These are phyloP conservation scores for Polygonum aviculare DNA, from an alignment of 148 eudicot species.

Conservation along the genomic window DNA sequence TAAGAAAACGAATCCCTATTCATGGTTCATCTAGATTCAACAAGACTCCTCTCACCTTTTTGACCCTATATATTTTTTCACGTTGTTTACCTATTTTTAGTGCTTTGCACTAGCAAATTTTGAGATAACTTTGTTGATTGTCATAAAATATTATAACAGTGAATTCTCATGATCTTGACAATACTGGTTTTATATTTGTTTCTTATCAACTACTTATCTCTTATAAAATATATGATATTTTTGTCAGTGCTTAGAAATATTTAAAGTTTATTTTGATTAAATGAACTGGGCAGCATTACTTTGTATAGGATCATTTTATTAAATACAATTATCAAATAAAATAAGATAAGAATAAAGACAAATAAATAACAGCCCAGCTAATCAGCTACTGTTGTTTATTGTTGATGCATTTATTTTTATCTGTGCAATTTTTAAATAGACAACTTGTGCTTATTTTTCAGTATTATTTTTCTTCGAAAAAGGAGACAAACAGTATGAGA, in stretches of 20 bases:
- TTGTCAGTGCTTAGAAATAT: not conserved
- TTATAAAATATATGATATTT: no score
- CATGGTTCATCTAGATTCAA: no score
- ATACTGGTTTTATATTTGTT: no score
- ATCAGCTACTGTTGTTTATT: not conserved
- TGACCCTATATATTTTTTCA: no score
- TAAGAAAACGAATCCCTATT: no score
- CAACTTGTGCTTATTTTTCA: slow-evolving; percentile 3
- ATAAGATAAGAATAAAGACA: not conserved
- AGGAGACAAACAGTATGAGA: not conserved
- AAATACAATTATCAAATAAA: slow-evolving; percentile 5
- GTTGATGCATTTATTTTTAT: slow-evolving; percentile 4
- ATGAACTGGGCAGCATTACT: not conserved
- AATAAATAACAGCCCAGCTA: not conserved
- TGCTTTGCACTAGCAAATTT: no score
- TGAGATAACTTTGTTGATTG: no score
- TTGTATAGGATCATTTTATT: not conserved
- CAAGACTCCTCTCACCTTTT: no score
- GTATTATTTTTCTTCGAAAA: not conserved
- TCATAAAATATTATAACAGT: no score
- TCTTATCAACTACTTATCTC: no score
- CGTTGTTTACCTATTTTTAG: no score
- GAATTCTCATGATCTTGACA: no score
- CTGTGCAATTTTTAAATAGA: slow-evolving; percentile 8
- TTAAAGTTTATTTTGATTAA: not conserved